Percentiles rank a stretch among this genome's conserved stretches.
Conservation (phyloP, 2,329 filamentous ascomycete species). For the Cylindrodendrum hubeiense region DNA sequence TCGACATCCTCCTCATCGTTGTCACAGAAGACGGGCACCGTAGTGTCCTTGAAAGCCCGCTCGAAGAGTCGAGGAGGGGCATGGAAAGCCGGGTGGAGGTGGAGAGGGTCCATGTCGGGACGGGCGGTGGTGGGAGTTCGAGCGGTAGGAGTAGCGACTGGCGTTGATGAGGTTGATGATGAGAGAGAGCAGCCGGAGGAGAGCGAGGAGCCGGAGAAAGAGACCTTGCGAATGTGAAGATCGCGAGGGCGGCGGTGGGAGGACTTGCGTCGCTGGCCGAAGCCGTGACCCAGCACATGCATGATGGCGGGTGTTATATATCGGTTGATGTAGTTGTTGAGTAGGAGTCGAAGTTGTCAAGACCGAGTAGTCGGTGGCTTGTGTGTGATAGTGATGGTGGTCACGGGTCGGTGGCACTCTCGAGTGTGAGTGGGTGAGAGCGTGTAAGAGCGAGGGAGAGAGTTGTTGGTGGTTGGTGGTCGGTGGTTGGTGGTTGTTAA, state of each 20-base stretch:
- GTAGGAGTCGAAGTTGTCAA: conserved; percentile 6
- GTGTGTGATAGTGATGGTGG: not conserved
- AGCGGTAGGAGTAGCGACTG: conserved; percentile 31
- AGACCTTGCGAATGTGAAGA: conserved; percentile 56
- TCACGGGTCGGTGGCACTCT: not conserved
- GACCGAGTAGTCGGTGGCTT: not conserved
- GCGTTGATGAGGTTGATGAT: conserved; percentile 49
- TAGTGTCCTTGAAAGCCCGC: conserved; percentile 47
- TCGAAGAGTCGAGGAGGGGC: conserved; percentile 54
- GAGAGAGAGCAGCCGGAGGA: conserved; percentile 52
- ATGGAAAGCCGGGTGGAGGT: conserved; percentile 50
- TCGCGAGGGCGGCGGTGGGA: conserved; percentile 49
- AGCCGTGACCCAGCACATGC: conserved; percentile 53
- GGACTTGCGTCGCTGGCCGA: conserved; percentile 52
- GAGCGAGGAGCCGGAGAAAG: conserved; percentile 55
- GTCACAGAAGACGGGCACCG: conserved; percentile 46
- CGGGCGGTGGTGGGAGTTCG: conserved; percentile 41
- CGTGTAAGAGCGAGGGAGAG: conserved; percentile 2
- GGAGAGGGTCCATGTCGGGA: conserved; percentile 49
- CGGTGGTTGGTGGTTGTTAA: not conserved
- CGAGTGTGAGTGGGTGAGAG: not conserved
- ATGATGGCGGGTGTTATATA: conserved; percentile 40
- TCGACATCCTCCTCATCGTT: conserved; percentile 39
- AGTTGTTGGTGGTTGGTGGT: too few species aligned
- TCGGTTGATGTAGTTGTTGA: conserved; percentile 10